phyloP scores from a whole-genome alignment of 2,329 filamentous ascomycete species.

The Pezicula carpinea region DNA sequence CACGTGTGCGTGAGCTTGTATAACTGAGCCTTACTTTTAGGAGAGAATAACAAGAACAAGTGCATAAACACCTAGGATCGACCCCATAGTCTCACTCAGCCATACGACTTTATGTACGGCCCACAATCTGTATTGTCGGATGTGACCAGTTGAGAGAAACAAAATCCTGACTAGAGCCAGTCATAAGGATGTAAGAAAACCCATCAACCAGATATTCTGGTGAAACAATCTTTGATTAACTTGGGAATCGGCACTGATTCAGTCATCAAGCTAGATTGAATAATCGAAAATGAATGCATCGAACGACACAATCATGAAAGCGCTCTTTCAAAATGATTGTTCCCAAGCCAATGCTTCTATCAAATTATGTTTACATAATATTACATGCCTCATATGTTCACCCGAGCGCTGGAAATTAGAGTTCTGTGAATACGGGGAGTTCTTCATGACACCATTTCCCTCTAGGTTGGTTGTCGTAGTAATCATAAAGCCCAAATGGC shows the following conservation, averaged over 20 bases:
- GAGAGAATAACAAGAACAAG: conserved; percentile 52
- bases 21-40: conserved; percentile 36
- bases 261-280: not conserved
- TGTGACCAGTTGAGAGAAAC: conserved; percentile 23
- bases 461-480: too few relatives aligned
- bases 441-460: too few relatives aligned
- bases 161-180: not conserved
- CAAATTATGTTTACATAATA: conserved; percentile 16
- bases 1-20: conserved; percentile 14
- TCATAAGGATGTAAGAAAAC: too few relatives aligned
- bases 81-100: conserved; percentile 38
- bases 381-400: conserved; percentile 22
- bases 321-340: conserved; percentile 12
- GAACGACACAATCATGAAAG: conserved; percentile 16
- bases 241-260: not conserved
- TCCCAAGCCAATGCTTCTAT: conserved; percentile 13
- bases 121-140: too few relatives aligned
- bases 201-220: too few relatives aligned
- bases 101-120: too few relatives aligned
- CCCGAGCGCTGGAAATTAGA: too few relatives aligned
- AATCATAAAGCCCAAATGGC: too few relatives aligned
- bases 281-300: not conserved
- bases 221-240: too few relatives aligned
- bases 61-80: conserved; percentile 40
- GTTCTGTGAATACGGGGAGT: too few relatives aligned